Conservation (phyloP, 148 eudicot species). For the Polygonum maritimum region DNA sequence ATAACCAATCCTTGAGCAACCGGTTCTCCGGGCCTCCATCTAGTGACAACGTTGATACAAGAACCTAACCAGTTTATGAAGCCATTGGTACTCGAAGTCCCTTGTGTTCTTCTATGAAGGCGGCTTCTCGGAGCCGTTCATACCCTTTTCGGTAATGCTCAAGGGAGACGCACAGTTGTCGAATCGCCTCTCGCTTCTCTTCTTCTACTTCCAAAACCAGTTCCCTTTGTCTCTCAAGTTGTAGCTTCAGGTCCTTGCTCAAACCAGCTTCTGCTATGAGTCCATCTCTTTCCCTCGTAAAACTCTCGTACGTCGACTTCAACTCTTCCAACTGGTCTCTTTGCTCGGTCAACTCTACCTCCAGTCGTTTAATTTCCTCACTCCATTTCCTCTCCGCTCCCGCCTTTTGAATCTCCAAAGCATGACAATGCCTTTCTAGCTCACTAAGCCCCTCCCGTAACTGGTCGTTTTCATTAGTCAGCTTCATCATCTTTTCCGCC, state of each 20-base stretch:
- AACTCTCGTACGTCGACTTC: slow-evolving; percentile 28
- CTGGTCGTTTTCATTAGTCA: slow-evolving; percentile 43
- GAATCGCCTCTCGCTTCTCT: slow-evolving; percentile 72
- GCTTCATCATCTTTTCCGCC: slow-evolving; percentile 52
- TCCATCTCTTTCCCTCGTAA: slow-evolving; percentile 33
- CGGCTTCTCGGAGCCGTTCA: slow-evolving; percentile 54
- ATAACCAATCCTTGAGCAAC: not conserved
- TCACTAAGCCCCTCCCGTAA: slow-evolving; percentile 62
- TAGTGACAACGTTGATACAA: not conserved
- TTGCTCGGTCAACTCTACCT: slow-evolving; percentile 29
- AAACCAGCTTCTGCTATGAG: slow-evolving; percentile 24
- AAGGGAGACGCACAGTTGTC: slow-evolving; percentile 78
- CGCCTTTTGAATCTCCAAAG: slow-evolving; percentile 32
- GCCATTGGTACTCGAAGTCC: not conserved
- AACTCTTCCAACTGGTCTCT: slow-evolving; percentile 23
- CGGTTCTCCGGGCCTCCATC: slow-evolving; percentile 2
- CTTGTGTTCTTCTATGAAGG: slow-evolving; percentile 40
- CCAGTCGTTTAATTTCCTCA: slow-evolving; percentile 51
- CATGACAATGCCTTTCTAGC: slow-evolving; percentile 56
- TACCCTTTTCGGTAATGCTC: slow-evolving; percentile 70
- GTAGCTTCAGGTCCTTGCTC: slow-evolving; percentile 33
- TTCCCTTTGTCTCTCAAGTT: slow-evolving; percentile 40
- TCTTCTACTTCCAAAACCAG: slow-evolving; percentile 55
- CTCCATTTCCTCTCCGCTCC: slow-evolving; percentile 35
- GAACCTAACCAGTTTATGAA: slow-evolving; percentile 5